phyloP scores from a whole-genome alignment of 2,329 filamentous ascomycete genomes.

The Fonsecaea multimorphosa region DNA sequence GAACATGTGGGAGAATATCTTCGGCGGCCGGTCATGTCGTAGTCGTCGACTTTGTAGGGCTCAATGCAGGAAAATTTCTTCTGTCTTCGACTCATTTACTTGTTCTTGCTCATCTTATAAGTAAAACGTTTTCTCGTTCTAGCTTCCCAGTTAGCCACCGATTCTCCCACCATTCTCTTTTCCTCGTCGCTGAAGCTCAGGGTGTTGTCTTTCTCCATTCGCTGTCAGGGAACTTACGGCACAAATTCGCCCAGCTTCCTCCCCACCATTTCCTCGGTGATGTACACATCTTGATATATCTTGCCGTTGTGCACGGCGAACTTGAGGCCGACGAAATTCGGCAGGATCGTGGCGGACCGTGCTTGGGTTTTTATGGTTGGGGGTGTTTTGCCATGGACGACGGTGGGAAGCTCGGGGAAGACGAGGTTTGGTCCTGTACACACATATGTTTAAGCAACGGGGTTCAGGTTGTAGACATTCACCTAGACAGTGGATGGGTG shows the following conservation, averaged over 20 bases:
- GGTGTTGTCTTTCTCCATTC: not conserved
- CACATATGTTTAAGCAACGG: conserved; percentile 4
- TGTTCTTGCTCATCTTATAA: conserved; percentile 75
- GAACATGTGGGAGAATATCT: not conserved
- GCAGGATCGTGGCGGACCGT: conserved; percentile 84
- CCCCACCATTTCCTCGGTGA: conserved; percentile 96
- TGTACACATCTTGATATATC: conserved; percentile 77
- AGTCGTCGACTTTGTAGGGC: not conserved
- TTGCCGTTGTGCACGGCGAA: conserved; percentile 95
- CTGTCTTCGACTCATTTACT: conserved; percentile 51
- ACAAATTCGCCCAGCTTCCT: conserved; percentile 94
- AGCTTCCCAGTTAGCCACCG: conserved; percentile 2
- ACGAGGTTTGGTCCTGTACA: conserved; percentile 44
- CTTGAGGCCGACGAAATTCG: conserved; percentile 86
- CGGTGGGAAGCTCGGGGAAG: conserved; percentile 49
- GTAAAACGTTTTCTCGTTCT: conserved; percentile 72
- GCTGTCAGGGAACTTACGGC: conserved; percentile 64
- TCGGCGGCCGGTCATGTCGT: not conserved
- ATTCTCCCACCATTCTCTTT: not conserved
- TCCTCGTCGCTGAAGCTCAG: not conserved
- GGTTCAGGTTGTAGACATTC: not conserved
- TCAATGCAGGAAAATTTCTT: not conserved
- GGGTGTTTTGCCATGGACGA: conserved; percentile 65
- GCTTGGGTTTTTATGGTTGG: conserved; percentile 82
- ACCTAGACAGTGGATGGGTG: not conserved